A percentile compares a stretch with the other conserved stretches of the same genome.
Conservation (phyloP, 2,329 filamentous ascomycete species). For the Colletotrichum phormii region DNA sequence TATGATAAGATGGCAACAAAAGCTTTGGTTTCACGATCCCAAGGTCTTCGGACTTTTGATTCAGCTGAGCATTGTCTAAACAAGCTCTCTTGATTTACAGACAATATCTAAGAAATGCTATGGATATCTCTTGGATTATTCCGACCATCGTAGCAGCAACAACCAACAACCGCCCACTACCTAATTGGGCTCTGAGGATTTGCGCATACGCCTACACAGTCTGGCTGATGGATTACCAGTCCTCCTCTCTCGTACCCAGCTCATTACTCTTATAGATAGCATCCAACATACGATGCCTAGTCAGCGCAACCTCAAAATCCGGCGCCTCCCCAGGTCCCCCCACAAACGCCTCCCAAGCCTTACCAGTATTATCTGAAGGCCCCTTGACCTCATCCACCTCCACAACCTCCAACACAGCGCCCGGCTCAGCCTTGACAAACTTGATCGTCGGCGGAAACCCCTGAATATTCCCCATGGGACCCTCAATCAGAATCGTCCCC, state of each 20-base stretch:
- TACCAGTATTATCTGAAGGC: background rate
- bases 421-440: background rate
- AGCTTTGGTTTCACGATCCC: background rate
- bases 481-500: background rate
- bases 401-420: background rate
- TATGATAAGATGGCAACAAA: slow-evolving; percentile 6
- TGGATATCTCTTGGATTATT: background rate
- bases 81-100: background rate
- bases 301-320: background rate
- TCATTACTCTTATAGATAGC: background rate
- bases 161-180: background rate
- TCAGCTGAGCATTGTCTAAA: background rate
- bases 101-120: background rate
- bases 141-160: background rate
- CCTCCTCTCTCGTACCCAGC: background rate
- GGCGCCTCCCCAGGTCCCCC: background rate
- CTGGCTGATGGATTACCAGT: background rate
- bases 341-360: background rate
- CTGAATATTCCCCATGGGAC: background rate
- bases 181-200: background rate
- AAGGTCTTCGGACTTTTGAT: background rate
- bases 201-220: background rate
- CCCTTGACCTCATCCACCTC: background rate
- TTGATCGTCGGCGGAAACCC: background rate
- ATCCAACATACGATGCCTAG: background rate